phyloP scores from a whole-genome alignment of 1,139 yeast species.

The Candida labiduridarum region DNA sequence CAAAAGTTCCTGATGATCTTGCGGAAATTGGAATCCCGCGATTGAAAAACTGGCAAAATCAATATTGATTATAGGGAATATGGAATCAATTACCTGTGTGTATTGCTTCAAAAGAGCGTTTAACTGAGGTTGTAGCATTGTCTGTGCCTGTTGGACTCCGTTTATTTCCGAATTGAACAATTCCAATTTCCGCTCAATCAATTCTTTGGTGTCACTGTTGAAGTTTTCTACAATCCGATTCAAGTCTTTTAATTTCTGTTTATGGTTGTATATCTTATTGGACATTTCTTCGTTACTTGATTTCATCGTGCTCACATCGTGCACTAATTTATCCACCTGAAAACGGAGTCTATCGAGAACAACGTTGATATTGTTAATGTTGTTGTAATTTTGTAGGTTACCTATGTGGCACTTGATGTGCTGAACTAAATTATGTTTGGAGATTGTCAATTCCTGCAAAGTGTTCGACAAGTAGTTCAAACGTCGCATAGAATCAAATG shows the following conservation, averaged over 20 bases:
- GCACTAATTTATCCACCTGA: slow-evolving; percentile 18
- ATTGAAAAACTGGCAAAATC: slow-evolving; percentile 30
- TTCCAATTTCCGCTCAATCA: slow-evolving; percentile 29
- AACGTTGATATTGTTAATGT: slow-evolving; percentile 17
- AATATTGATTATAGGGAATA: slow-evolving; percentile 31
- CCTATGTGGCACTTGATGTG: slow-evolving; percentile 21
- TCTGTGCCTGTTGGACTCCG: slow-evolving; percentile 28
- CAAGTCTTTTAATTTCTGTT: slow-evolving; percentile 27
- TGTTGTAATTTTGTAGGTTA: slow-evolving; percentile 14
- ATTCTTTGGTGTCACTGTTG: slow-evolving; percentile 18
- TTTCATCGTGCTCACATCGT: slow-evolving; percentile 24
- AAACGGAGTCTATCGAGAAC: slow-evolving; percentile 13
- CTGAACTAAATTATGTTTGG: slow-evolving; percentile 21
- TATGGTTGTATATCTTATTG: slow-evolving; percentile 28
- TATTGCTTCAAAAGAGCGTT: slow-evolving; percentile 20
- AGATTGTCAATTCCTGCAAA: slow-evolving; percentile 29
- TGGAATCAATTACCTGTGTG: slow-evolving; percentile 24
- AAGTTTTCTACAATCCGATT: slow-evolving; percentile 22
- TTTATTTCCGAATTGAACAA: slow-evolving; percentile 30
- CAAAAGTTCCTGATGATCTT: slow-evolving; percentile 31
- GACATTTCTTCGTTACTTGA: slow-evolving; percentile 27
- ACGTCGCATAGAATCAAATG: slow-evolving; percentile 39
- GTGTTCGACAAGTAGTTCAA: slow-evolving; percentile 33
- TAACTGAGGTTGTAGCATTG: slow-evolving; percentile 26
- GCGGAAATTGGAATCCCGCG: slow-evolving; percentile 41